A percentile compares a stretch with the other conserved stretches of the same genome.
Conservation (phyloP, 192 early-diverging fungal species). For the Coemansia sp. region DNA sequence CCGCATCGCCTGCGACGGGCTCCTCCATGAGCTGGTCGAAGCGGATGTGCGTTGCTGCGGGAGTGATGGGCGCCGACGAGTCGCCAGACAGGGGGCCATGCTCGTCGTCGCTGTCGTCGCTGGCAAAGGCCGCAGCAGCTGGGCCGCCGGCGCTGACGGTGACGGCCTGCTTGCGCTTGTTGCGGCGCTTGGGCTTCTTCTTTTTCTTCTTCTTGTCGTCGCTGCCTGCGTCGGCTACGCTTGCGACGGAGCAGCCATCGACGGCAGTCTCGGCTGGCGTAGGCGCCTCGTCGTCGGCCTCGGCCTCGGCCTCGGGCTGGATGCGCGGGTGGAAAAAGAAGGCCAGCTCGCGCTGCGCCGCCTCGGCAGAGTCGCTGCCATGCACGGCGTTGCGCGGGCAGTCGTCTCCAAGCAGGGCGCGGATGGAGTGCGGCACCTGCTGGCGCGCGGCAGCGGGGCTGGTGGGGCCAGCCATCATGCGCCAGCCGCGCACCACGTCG, state of each 20-base stretch:
- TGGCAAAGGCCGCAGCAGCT: not conserved
- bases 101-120: constrained; percentile 28
- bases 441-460: constrained; percentile 36
- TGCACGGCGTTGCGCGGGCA: constrained; percentile 59
- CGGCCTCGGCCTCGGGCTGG: constrained; percentile 16
- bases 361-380: constrained; percentile 58
- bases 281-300: not conserved
- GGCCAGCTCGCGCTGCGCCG: constrained; percentile 45
- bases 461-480: constrained; percentile 59
- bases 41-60: not conserved
- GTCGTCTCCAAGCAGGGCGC: constrained; percentile 54
- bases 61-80: not conserved
- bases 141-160: constrained; percentile 3
- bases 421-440: constrained; percentile 47
- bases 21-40: not conserved
- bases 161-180: constrained; percentile 48
- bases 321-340: constrained; percentile 54
- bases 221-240: not conserved
- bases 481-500: constrained; percentile 58
- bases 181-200: constrained; percentile 43
- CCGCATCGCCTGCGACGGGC: no score
- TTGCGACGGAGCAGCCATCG: not conserved
- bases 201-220: constrained; percentile 46
- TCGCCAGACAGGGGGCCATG: not conserved
- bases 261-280: constrained; percentile 1